Evolutionary conservation across 495 filamentous ascomycete genomes (phyloP), one percentile per base, ranked within the genome.

Genomic region (Filosporella fistucella): DNA sequence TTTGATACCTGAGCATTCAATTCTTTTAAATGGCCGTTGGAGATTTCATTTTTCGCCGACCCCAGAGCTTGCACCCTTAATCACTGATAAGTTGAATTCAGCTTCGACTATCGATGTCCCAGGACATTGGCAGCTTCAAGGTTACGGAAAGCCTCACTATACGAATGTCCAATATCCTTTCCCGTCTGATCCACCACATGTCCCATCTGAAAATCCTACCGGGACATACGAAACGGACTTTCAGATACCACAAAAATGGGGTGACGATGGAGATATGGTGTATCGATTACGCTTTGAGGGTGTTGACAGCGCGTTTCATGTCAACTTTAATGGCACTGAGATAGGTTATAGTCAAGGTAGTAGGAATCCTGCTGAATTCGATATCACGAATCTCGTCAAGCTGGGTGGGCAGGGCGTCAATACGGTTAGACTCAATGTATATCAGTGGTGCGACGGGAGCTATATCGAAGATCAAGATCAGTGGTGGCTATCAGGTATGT

Each of bases 321-420:
- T 85, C 13, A 84, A 74, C 71, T 57, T 87, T 25, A 87, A 86
- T 53, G 78, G 77, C 0, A 61, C 67, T 11, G 60, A 76, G 41
- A 74, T 85, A 12, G 82, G 82, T 22, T 87, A 87, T 56, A 79
- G 76, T 21, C 82, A 87, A 47, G 83, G 83, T 0, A 76, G 75
- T 35, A 68, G 82, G 29, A 87, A 86, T 52, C 72, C 83, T 3
- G 74, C 76, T 20, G 83, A 87, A 45, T 87, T 85, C 51, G 81
- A 87, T 51, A 64, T 87, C 13, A 76, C 76, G 0, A 60, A 65
- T 32, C 63, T 81, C 13, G 57, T 82, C 13, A 47, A 70, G 20
- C 28, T 58, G 17, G 45, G 50, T 4, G 68, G 57, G 0, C 54
- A 61, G 4, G 26, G 12, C 1, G 12, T 40, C 13, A 52, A 69